phyloP scores from a whole-genome alignment of 768 basidiomycete species.

The Rhodotorula sphaerocarpa region DNA sequence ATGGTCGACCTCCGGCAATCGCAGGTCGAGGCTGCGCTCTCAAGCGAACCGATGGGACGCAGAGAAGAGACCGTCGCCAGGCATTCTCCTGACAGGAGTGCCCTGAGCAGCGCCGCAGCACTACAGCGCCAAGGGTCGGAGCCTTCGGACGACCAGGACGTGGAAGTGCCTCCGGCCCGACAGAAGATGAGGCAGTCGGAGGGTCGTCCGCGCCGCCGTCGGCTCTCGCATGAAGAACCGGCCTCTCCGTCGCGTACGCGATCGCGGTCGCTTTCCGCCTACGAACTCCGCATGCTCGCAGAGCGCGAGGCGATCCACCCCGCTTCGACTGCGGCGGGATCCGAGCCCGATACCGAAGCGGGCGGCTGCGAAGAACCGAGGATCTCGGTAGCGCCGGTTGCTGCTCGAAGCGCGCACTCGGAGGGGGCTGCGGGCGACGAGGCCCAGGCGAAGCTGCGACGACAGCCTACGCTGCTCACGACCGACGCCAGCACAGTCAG shows the following conservation, averaged over 20 bases:
- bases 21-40: background rate
- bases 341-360: background rate
- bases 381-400: too few relatives aligned
- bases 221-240: background rate
- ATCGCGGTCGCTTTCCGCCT: conserved; percentile 17
- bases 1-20: conserved; percentile 37
- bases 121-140: conserved; percentile 28
- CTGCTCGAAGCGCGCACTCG: too few relatives aligned
- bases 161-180: conserved; percentile 7
- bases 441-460: conserved; percentile 4
- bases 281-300: conserved; percentile 12
- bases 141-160: conserved; percentile 10
- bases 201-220: conserved; percentile 2
- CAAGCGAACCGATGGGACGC: background rate
- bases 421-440: too few relatives aligned
- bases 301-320: conserved; percentile 41
- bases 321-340: conserved; percentile 43
- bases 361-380: too few relatives aligned
- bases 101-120: conserved; percentile 28
- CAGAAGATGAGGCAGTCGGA: conserved; percentile 9
- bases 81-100: conserved; percentile 15
- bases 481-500: conserved; percentile 34
- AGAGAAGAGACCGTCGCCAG: too few relatives aligned
- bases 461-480: conserved; percentile 35
- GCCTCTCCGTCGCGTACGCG: background rate